Evolutionary conservation across 192 early-diverging fungal species (phyloP).

Genomic region (Chytriomyces sp.): DNA sequence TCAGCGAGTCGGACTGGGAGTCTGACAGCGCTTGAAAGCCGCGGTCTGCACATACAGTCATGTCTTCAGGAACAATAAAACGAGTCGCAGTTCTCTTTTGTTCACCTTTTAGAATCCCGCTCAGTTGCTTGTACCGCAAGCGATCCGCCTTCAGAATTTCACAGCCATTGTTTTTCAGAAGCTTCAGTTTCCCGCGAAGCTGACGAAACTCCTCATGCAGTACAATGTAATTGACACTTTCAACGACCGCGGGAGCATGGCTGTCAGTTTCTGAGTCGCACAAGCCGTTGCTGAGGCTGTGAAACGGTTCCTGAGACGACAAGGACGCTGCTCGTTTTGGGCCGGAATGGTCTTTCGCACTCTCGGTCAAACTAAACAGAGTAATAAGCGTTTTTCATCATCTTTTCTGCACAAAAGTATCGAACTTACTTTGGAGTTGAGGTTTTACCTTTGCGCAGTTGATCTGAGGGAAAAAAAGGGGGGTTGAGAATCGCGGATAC

Average conservation of each 20-base stretch:
- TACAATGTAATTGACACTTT: too few species aligned
- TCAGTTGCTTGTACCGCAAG: slow-evolving; percentile 25
- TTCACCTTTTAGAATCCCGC: slow-evolving; percentile 21
- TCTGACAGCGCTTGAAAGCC: not conserved
- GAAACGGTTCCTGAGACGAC: too few species aligned
- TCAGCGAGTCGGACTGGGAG: not conserved
- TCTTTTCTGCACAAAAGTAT: too few species aligned
- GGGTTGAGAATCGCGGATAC: not conserved
- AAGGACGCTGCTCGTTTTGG: too few species aligned
- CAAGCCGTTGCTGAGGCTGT: too few species aligned
- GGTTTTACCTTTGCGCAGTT: not conserved
- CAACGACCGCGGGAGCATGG: not conserved
- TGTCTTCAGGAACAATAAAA: not conserved
- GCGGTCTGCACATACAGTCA: not conserved
- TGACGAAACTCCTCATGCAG: slow-evolving; percentile 26
- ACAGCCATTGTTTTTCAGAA: slow-evolving; percentile 13
- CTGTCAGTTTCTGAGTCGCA: not conserved
- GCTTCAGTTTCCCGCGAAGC: slow-evolving; percentile 14
- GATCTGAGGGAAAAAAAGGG: not conserved
- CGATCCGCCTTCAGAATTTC: slow-evolving; percentile 32
- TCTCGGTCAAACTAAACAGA: too few species aligned
- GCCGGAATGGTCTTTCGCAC: too few species aligned
- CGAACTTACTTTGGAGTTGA: not conserved
- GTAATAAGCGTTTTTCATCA: too few species aligned
- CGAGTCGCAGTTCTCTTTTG: not conserved